These are phyloP conservation scores for Fusarium decemcellulare DNA, from an alignment of 2,329 filamentous ascomycete genomes.

Conservation along the genomic window DNA sequence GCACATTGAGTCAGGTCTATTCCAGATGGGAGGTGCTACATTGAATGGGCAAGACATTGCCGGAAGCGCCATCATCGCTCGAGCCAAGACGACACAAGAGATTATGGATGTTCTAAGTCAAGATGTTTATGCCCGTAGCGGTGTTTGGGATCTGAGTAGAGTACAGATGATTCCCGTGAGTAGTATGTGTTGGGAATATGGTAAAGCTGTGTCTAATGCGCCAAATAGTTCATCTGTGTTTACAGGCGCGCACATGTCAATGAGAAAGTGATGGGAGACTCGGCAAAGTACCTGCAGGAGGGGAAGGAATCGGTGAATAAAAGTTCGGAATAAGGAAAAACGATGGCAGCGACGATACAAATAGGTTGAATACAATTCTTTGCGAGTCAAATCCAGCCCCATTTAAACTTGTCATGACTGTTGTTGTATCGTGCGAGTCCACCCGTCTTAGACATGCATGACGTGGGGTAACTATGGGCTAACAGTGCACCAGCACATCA, in stretches of 20 bases:
- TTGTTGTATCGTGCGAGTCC: no score
- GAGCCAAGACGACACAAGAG: not conserved
- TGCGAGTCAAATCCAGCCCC: no score
- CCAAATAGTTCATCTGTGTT: not conserved
- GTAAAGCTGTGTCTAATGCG: not conserved
- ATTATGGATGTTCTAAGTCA: not conserved
- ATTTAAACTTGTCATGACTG: no score
- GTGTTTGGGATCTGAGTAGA: not conserved
- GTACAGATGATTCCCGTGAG: not conserved
- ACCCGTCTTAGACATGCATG: not conserved
- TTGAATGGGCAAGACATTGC: not conserved
- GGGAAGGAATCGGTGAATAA: no score
- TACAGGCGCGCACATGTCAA: not conserved
- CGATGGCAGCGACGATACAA: no score
- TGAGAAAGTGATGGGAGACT: not conserved
- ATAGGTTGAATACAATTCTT: no score
- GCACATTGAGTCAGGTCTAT: not conserved
- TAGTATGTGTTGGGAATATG: not conserved
- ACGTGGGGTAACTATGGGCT: not conserved
- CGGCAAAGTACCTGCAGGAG: not conserved
- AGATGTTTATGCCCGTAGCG: not conserved
- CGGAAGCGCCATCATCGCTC: not conserved
- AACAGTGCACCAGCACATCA: not conserved
- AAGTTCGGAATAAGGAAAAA: no score
- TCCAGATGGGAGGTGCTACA: constrained; percentile 5